Percentiles rank a stretch among this genome's conserved stretches.
Conservation (phyloP, 2,329 filamentous ascomycete species). For the Arthrobotrys sphaeroides region DNA sequence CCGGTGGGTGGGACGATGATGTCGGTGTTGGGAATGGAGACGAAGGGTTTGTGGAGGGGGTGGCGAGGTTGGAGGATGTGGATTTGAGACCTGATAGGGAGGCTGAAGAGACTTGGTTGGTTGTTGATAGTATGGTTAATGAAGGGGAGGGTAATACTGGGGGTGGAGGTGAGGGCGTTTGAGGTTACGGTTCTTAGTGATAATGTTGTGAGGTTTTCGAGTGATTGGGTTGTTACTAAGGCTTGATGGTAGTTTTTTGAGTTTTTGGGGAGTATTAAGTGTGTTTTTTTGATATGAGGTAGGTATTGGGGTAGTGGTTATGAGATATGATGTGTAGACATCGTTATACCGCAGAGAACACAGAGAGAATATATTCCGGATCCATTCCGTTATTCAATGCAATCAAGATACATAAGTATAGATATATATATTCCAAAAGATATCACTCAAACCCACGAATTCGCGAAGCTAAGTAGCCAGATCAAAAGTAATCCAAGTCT, state of each 20-base stretch:
- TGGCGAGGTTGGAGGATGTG: constrained; percentile 47
- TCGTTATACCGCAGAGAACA: neutral
- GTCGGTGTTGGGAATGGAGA: constrained; percentile 23
- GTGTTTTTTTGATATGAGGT: no score
- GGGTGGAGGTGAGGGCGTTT: constrained; percentile 11
- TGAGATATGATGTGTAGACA: neutral
- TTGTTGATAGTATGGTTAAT: constrained; percentile 51
- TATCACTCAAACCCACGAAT: no score
- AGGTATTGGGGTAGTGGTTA: no score
- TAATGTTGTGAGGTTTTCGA: constrained; percentile 38
- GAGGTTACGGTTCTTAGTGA: constrained; percentile 50
- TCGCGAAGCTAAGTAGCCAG: no score
- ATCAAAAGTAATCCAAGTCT: no score
- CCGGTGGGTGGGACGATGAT: constrained; percentile 47
- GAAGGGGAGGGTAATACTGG: constrained; percentile 1
- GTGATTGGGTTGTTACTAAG: constrained; percentile 35
- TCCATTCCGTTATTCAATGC: no score
- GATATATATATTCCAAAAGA: no score
- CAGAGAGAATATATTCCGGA: neutral
- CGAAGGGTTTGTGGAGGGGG: constrained; percentile 51
- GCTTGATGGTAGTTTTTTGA: neutral
- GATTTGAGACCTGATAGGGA: constrained; percentile 50
- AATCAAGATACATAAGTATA: no score
- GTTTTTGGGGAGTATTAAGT: no score
- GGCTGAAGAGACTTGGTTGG: constrained; percentile 45